A percentile compares a stretch with the other conserved stretches of the same genome.
Conservation (phyloP, 371 early-diverging fungal species). For the Syncephalastrum contaminatum region DNA sequence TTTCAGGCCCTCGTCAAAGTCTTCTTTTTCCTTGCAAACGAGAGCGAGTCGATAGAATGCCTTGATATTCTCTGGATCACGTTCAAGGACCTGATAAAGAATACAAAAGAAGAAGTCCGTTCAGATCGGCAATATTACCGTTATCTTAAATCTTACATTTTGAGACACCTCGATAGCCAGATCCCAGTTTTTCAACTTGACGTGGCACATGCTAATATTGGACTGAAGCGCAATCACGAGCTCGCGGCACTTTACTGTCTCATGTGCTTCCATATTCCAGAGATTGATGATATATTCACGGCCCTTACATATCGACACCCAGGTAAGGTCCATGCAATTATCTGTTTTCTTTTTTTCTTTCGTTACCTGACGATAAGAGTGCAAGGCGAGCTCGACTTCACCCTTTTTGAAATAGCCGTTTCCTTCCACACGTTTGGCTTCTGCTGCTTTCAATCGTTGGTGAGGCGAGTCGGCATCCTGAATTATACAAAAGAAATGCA, state of each 20-base stretch:
- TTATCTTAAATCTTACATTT: slow-evolving; percentile 11
- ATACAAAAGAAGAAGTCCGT: background rate
- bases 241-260: slow-evolving; percentile 22
- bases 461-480: slow-evolving; percentile 24
- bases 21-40: slow-evolving; percentile 50
- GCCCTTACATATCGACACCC: slow-evolving; percentile 8
- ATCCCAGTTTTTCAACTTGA: slow-evolving; percentile 39
- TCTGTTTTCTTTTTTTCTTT: background rate
- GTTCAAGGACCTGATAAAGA: slow-evolving; percentile 33
- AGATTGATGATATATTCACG: slow-evolving; percentile 37
- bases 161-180: slow-evolving; percentile 43
- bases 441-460: slow-evolving; percentile 34
- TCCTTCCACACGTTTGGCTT: slow-evolving; percentile 54
- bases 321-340: background rate
- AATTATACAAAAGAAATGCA: background rate
- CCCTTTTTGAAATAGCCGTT: slow-evolving; percentile 49
- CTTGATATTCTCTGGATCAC: slow-evolving; percentile 60
- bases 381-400: slow-evolving; percentile 25
- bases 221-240: slow-evolving; percentile 33
- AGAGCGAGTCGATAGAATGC: slow-evolving; percentile 62
- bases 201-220: slow-evolving; percentile 43
- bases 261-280: slow-evolving; percentile 41
- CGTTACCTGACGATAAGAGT: slow-evolving; percentile 31
- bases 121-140: background rate
- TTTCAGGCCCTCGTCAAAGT: slow-evolving; percentile 53